Conservation (phyloP, 1,284 basidiomycete species). For the Fistulinella cinereoalba region DNA sequence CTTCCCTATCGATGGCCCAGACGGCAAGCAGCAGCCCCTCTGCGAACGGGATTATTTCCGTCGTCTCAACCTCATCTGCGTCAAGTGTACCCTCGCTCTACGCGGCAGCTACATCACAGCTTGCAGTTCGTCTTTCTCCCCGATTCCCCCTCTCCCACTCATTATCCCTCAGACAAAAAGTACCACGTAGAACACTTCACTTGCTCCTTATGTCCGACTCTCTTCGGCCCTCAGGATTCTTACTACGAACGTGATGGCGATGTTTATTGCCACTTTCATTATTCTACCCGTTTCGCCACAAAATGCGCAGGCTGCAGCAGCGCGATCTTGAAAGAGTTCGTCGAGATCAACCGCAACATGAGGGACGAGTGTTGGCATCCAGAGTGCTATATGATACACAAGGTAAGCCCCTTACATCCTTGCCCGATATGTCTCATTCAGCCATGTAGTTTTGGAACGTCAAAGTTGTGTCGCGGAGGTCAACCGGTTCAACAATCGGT, state of each 20-base stretch:
- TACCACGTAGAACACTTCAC: constrained; percentile 99
- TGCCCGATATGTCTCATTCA: constrained; percentile 12
- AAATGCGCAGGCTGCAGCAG: constrained; percentile 98
- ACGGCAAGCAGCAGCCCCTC: constrained; percentile 86
- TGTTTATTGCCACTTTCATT: constrained; percentile 98
- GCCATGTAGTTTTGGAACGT: constrained; percentile 92
- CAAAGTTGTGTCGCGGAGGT: constrained; percentile 82
- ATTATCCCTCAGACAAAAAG: constrained; percentile 76
- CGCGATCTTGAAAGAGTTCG: constrained; percentile 99
- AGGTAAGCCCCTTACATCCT: constrained; percentile 49
- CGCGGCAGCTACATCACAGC: constrained; percentile 99
- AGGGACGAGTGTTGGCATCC: constrained; percentile 99
- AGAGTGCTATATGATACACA: constrained; percentile 99
- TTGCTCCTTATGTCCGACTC: constrained; percentile 92
- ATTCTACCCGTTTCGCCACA: constrained; percentile 96
- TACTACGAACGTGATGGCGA: constrained; percentile 98
- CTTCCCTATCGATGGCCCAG: constrained; percentile 91
- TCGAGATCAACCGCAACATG: constrained; percentile 98
- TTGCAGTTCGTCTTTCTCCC: constrained; percentile 71
- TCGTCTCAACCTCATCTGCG: constrained; percentile 93
- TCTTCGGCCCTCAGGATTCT: constrained; percentile 97
- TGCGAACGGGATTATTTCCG: constrained; percentile 99
- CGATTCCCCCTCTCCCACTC: constrained; percentile 9
- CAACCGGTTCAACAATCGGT: constrained; percentile 57
- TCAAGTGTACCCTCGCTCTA: constrained; percentile 91